phyloP scores from a whole-genome alignment of 108 stramenopile genomes.

The Fragilaria crotonensis region DNA sequence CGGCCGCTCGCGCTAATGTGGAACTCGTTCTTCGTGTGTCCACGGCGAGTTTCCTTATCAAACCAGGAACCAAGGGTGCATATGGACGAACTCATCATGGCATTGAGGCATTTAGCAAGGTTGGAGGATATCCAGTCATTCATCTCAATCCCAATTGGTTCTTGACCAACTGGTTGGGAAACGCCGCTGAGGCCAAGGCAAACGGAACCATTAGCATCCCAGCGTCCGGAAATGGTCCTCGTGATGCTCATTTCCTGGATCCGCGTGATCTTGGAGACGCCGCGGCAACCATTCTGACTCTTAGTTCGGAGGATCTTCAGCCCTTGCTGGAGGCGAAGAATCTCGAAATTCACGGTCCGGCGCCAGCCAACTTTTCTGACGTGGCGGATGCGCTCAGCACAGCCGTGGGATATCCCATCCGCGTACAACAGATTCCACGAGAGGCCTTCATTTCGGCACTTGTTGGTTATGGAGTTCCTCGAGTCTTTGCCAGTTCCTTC shows the following conservation, averaged over 20 bases:
- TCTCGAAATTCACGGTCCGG: conserved; percentile 6
- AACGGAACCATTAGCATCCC: conserved; percentile 1
- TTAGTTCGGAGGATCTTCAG: not conserved
- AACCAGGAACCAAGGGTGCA: not conserved
- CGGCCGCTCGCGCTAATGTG: not conserved
- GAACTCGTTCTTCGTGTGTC: conserved; percentile 2
- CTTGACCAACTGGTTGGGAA: conserved; percentile 3
- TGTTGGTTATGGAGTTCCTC: not conserved
- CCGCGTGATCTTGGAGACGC: conserved; percentile 1
- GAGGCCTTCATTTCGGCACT: conserved; percentile 2
- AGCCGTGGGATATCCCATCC: conserved; percentile 2
- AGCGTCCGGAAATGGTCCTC: not conserved
- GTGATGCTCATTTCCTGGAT: not conserved
- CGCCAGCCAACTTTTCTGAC: not conserved
- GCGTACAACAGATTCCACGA: not conserved
- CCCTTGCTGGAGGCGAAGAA: not conserved
- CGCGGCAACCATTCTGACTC: conserved; percentile 6
- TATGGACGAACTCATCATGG: not conserved
- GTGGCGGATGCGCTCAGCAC: not conserved
- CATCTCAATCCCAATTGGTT: conserved; percentile 9
- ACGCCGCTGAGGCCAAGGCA: not conserved
- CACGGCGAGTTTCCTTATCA: conserved; percentile 6
- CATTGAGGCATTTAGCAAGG: not conserved
- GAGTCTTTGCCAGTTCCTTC: not conserved
- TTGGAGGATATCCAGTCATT: not conserved